Evolutionary conservation across 2,329 filamentous ascomycete species (phyloP), one percentile per base, ranked within the genome.

Genomic region (Colletotrichum coccodes): DNA sequence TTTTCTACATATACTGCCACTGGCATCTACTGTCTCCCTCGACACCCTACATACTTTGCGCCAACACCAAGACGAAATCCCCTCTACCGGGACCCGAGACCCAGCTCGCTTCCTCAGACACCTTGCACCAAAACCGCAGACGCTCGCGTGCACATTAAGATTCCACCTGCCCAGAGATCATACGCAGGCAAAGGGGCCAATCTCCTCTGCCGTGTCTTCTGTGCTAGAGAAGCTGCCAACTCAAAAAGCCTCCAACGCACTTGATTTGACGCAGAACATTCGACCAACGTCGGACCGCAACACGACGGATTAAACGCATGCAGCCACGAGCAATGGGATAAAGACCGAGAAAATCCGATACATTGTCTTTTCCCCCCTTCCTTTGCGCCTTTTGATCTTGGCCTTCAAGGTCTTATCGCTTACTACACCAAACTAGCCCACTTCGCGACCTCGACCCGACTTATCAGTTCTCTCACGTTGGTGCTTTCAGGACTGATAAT

Each of bases 311-410:
- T 12, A 46, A 58, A 49, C 65, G 40, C 47, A 53, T 60, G 38
- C 65, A 68, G 60, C 65, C 47, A 54, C 65, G 40, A 65, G 65
- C 54, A 54, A 65, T 68, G 65, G 60, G 65, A 68, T 68, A 68
- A 68, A 56, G 42, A 59, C 32, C 40, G 60, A 59, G 47, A 44
- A 56, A 18, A 11, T 28, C 18, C 53, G 53, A 34, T 34, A 40
- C 21, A n/a, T 61, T 26, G 47, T 38, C 34, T 64, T 23, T 60
- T 57, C 14, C n/a, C 26, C 14, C 34, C 53, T 44, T 18, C 54
- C 53, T 54, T 32, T 30, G 32, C 26, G n/a, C 26, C 38, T 44
- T 28, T 32, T 30, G 26, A 30, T 65, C 47, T 65, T 60, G 60
- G 65, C 54, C 40, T 49, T 7, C 26, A 44, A 64, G 52, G 36